Conservation (phyloP, 2,329 filamentous ascomycete species). For the Botryotinia narcissicola region DNA sequence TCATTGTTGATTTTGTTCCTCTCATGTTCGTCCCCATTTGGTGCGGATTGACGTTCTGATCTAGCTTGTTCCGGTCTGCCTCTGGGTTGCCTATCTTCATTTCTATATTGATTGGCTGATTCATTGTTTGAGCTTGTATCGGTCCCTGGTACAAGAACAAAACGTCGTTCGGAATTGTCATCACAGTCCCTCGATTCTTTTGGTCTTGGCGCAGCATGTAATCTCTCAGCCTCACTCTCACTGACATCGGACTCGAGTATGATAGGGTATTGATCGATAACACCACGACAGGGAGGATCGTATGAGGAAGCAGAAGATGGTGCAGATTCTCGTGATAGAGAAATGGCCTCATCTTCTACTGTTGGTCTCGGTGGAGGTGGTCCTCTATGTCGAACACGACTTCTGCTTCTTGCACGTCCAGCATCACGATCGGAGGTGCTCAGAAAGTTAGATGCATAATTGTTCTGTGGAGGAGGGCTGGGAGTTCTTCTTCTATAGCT, state of each 20-base stretch:
- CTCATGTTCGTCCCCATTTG: constrained; percentile 1
- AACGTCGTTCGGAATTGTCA: constrained; percentile 54
- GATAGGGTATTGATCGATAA: constrained; percentile 66
- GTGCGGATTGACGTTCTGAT: neutral
- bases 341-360: constrained; percentile 66
- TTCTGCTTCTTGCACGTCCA: constrained; percentile 25
- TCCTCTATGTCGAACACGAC: constrained; percentile 27
- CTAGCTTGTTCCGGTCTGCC: constrained; percentile 10
- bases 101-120: neutral
- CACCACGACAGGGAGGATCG: constrained; percentile 59
- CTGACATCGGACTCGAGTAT: constrained; percentile 56
- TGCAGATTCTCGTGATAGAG: constrained; percentile 57
- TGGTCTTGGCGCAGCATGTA: constrained; percentile 30
- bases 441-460: constrained; percentile 21
- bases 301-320: constrained; percentile 43
- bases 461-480: constrained; percentile 19
- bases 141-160: constrained; percentile 53
- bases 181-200: constrained; percentile 25
- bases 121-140: constrained; percentile 23
- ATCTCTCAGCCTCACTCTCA: constrained; percentile 33
- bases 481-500: constrained; percentile 7
- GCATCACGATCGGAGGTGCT: constrained; percentile 19
- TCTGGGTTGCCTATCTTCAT: constrained; percentile 27
- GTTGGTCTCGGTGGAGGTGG: constrained; percentile 57
- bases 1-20: neutral